Base-by-base conservation (phyloP, 805 yeast genomes). In the Wickerhamiella alocasiicola region DNA sequence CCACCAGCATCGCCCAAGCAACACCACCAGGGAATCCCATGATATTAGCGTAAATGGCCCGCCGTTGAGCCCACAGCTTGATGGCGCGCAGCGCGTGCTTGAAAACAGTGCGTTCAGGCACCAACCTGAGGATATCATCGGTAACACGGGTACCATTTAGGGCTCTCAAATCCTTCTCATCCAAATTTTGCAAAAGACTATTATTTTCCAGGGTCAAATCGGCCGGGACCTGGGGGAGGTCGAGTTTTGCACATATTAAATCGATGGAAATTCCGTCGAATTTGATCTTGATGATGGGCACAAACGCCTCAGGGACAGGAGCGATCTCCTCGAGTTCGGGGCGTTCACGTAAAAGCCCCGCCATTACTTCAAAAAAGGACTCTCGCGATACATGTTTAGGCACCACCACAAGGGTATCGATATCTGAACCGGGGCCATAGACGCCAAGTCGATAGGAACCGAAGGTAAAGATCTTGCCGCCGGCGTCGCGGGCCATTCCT, bases 1-100 rank as follows among this genome's bases (percentile, higher is more conserved):
- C 98, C n/a, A 87, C 96, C 30, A 91, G 61, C 96, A 91, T 91
- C 1, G 98, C 98, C 98, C 98, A 91, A 1, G 98, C 98, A 36
- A 91, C 98, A 60, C 98, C 98, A 54, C 98, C 98, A 1, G 97
- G 98, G 61, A 88, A 91, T 0, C 98, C 98, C 70, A 80, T 83
- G 33, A 91, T 80, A 55, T 91, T 91, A 5, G 83, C 96, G 61
- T 91, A 91, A 12, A 91, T 74, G 0, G 95, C 97, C 38, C 97
- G 70, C 53, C 85, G 74, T 56, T 85, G 88, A 0, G 98, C 98
- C 98, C 98, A 91, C 54, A 91, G 67, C 60, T 91, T 91, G 48
- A 91, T 81, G 12, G 94, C 87, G 48, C 98, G 67, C 44, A 91
- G 65, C 1, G 96, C 95, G 51, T 85, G 87, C 55, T 84, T 82